Conservation (phyloP, 2,329 filamentous ascomycete genomes). For the Beauveria bassiana region DNA sequence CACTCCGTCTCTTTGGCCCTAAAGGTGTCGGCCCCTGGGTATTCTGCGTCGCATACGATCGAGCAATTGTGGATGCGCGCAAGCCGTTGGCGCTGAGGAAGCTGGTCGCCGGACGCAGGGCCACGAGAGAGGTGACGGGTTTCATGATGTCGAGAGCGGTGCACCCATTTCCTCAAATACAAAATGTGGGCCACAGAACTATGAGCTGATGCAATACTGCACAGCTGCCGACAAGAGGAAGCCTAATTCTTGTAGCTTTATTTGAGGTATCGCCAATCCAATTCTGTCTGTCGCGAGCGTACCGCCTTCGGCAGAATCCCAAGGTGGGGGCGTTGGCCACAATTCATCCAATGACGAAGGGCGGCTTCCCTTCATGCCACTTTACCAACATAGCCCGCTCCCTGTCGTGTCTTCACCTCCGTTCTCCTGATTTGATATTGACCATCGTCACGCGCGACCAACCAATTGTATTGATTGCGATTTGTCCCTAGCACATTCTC, state of each 20-base stretch:
- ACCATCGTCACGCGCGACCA: constrained; percentile 1
- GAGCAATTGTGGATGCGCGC: constrained; percentile 31
- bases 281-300: constrained; percentile 12
- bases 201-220: neutral
- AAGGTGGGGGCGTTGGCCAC: constrained; percentile 20
- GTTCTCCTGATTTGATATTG: constrained; percentile 23
- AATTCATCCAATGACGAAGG: constrained; percentile 25
- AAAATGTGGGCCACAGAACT: neutral
- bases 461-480: neutral
- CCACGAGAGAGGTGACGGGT: constrained; percentile 29
- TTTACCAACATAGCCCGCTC: constrained; percentile 27
- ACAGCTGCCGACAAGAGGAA: neutral
- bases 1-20: constrained; percentile 52
- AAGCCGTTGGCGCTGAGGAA: constrained; percentile 22
- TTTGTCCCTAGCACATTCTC: neutral
- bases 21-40: constrained; percentile 31
- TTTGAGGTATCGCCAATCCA: neutral
- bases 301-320: constrained; percentile 33
- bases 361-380: constrained; percentile 33
- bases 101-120: constrained; percentile 26
- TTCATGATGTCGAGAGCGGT: constrained; percentile 38
- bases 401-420: constrained; percentile 19
- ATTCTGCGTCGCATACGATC: constrained; percentile 54
- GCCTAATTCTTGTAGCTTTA: neutral
- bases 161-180: constrained; percentile 25